Evolutionary conservation across 2,329 filamentous ascomycete genomes (phyloP).

Genomic region (Chaetomiaceae sp.): DNA sequence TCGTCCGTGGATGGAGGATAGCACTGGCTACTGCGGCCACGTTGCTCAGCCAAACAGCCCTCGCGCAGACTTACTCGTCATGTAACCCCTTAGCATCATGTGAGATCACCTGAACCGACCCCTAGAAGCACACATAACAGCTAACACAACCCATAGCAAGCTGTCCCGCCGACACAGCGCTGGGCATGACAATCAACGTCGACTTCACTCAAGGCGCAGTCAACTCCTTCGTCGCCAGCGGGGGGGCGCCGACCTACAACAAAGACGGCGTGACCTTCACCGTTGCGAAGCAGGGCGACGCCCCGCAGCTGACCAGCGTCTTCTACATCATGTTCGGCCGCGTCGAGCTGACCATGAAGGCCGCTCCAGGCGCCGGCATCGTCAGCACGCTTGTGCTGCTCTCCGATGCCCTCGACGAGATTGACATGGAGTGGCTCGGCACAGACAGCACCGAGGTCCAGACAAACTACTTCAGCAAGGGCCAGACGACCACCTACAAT

Average conservation of each 20-base stretch:
- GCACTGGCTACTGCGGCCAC: slow-evolving; percentile 19
- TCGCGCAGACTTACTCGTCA: slow-evolving; percentile 30
- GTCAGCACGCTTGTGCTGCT: slow-evolving; percentile 88
- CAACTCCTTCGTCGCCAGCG: slow-evolving; percentile 66
- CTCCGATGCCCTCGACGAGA: slow-evolving; percentile 89
- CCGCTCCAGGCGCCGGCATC: slow-evolving; percentile 82
- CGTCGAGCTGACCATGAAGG: slow-evolving; percentile 78
- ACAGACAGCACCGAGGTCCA: slow-evolving; percentile 73
- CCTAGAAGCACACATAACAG: background rate
- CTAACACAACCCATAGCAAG: slow-evolving; percentile 35
- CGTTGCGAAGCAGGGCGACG: slow-evolving; percentile 69
- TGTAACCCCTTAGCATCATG: slow-evolving; percentile 29
- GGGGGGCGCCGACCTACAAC: slow-evolving; percentile 66
- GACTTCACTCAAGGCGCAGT: slow-evolving; percentile 77
- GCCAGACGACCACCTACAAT: slow-evolving; percentile 76
- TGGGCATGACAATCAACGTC: slow-evolving; percentile 75
- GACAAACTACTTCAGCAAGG: slow-evolving; percentile 96
- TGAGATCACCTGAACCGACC: slow-evolving; percentile 17
- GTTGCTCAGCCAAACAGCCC: slow-evolving; percentile 13
- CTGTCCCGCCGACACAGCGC: slow-evolving; percentile 71
- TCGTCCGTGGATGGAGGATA: slow-evolving; percentile 18
- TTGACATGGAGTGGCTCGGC: slow-evolving; percentile 96
- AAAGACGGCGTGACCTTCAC: slow-evolving; percentile 75
- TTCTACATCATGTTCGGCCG: slow-evolving; percentile 99
- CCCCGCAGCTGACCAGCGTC: slow-evolving; percentile 77